Evolutionary conservation across 208 protist genomes (phyloP).

Genomic region (Leishmania mexicana): DNA sequence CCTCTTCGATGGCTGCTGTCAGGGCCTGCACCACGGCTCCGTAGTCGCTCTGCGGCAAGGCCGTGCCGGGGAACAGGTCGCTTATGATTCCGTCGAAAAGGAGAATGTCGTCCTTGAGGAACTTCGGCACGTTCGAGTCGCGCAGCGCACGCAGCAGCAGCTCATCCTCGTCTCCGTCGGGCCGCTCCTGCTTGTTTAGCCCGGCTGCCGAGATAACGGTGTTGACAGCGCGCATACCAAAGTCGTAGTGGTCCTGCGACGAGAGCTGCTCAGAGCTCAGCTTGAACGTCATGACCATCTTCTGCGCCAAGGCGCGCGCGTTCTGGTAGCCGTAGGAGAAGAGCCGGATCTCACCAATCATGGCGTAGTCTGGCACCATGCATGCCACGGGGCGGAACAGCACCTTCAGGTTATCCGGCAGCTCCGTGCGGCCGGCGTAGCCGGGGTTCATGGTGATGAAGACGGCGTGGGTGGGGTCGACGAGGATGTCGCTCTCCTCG

Average conservation of each 20-base stretch:
- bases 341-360: slow-evolving; percentile 98
- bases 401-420: slow-evolving; percentile 98
- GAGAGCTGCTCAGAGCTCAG: slow-evolving; percentile 98
- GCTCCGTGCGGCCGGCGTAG: slow-evolving; percentile 98
- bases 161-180: slow-evolving; percentile 93
- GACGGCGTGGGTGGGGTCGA: slow-evolving; percentile 95
- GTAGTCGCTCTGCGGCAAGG: slow-evolving; percentile 94
- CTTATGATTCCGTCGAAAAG: slow-evolving; percentile 98
- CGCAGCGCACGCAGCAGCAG: slow-evolving; percentile 95
- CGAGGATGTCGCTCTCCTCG: slow-evolving; percentile 93
- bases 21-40: slow-evolving; percentile 90
- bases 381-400: slow-evolving; percentile 98
- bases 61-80: slow-evolving; percentile 97
- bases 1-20: slow-evolving; percentile 51
- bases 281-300: slow-evolving; percentile 99
- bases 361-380: slow-evolving; percentile 99
- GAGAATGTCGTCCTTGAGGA: slow-evolving; percentile 94
- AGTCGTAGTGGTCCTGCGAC: slow-evolving; percentile 99
- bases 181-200: slow-evolving; percentile 93
- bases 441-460: slow-evolving; percentile 99
- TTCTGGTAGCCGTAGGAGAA: slow-evolving; percentile 99
- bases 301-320: slow-evolving; percentile 93
- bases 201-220: slow-evolving; percentile 98
- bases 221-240: slow-evolving; percentile 99
- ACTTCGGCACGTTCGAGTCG: slow-evolving; percentile 99